Percentiles rank a stretch among this genome's conserved stretches.
phyloP scores from a whole-genome alignment of 2,329 filamentous ascomycete genomes.

The Coniochaeta ligniaria region DNA sequence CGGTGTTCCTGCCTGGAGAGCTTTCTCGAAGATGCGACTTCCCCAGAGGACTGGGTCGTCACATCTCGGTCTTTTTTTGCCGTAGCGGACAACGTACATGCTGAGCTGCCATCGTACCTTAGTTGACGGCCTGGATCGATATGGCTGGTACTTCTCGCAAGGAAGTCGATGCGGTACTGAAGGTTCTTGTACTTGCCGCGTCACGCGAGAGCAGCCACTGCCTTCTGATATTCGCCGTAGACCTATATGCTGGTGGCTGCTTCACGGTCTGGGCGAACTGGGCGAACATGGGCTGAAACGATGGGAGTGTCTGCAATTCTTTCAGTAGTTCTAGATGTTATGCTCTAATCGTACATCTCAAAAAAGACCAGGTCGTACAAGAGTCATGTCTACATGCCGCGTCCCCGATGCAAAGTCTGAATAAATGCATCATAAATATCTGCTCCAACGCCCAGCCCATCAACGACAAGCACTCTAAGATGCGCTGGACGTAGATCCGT shows the following conservation, averaged over 20 bases:
- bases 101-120: no score
- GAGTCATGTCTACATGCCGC: not conserved
- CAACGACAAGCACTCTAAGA: not conserved
- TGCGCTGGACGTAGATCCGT: not conserved
- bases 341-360: no score
- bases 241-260: no score
- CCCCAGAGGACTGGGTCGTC: not conserved
- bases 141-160: no score
- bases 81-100: not conserved
- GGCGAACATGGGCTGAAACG: no score
- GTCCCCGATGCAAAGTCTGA: not conserved
- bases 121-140: no score
- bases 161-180: no score
- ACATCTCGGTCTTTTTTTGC: not conserved
- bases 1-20: not conserved
- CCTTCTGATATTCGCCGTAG: no score
- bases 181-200: no score
- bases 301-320: no score
- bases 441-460: not conserved
- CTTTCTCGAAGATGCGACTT: not conserved
- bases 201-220: not conserved
- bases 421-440: not conserved
- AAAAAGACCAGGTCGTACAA: not conserved
- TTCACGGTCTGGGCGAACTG: no score
- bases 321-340: no score